These are phyloP conservation scores for Periconia sp. DNA, from an alignment of 2,329 filamentous ascomycete genomes.

Conservation along the genomic window DNA sequence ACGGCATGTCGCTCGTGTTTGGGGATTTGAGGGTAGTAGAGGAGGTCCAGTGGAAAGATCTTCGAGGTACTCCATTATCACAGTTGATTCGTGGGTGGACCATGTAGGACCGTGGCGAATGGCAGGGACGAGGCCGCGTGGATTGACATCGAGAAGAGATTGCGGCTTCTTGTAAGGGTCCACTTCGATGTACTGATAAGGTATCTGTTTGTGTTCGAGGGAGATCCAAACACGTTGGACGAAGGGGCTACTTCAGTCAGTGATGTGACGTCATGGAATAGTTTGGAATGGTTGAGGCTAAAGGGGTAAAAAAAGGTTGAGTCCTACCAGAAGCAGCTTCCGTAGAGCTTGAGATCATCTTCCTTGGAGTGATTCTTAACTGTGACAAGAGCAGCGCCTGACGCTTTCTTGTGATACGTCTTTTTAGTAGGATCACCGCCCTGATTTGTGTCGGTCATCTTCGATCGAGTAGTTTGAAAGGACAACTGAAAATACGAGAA, in stretches of 20 bases:
- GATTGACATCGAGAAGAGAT: slow-evolving; percentile 75
- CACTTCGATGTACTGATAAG: slow-evolving; percentile 86
- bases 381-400: slow-evolving; percentile 72
- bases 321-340: slow-evolving; percentile 80
- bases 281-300: not conserved
- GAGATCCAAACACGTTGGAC: slow-evolving; percentile 91
- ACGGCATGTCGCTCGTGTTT: slow-evolving; percentile 74
- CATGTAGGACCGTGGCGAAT: slow-evolving; percentile 76
- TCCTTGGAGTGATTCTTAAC: slow-evolving; percentile 74
- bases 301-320: not conserved
- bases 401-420: slow-evolving; percentile 73
- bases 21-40: slow-evolving; percentile 70
- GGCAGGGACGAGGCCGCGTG: slow-evolving; percentile 76
- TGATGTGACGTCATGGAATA: slow-evolving; percentile 19
- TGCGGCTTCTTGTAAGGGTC: slow-evolving; percentile 79
- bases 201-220: slow-evolving; percentile 76
- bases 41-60: slow-evolving; percentile 68
- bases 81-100: slow-evolving; percentile 80
- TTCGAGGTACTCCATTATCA: slow-evolving; percentile 89
- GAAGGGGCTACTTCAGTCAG: slow-evolving; percentile 65
- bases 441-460: slow-evolving; percentile 57
- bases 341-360: slow-evolving; percentile 76
- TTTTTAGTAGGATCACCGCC: slow-evolving; percentile 62
- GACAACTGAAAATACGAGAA: not conserved
- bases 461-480: slow-evolving; percentile 22